Evolutionary conservation across 371 early-diverging fungal genomes (phyloP).

Genomic region (Basidiobolus meristosporus): DNA sequence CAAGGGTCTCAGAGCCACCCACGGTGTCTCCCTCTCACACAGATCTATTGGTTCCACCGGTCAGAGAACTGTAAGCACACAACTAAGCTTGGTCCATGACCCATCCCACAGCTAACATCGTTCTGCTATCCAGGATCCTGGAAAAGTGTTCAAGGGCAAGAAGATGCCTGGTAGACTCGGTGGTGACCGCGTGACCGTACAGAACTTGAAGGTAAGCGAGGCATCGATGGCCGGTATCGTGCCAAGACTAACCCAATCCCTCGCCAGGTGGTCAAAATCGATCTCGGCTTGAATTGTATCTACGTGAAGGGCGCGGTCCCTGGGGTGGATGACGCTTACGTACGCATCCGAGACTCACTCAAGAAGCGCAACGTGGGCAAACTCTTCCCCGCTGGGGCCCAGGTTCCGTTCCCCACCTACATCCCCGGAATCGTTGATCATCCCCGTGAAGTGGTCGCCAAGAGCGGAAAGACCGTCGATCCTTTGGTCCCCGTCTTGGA

Average conservation of each 20-base stretch:
- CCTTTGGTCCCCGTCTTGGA: too few species aligned
- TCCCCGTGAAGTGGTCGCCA: too few species aligned
- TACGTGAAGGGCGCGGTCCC: slow-evolving; percentile 87
- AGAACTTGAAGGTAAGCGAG: slow-evolving; percentile 43
- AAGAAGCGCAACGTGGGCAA: slow-evolving; percentile 34
- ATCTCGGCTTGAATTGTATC: slow-evolving; percentile 59
- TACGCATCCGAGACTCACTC: slow-evolving; percentile 74
- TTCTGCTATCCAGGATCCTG: slow-evolving; percentile 40
- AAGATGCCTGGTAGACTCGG: slow-evolving; percentile 97
- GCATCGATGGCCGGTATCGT: neutral
- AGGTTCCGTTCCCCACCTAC: neutral
- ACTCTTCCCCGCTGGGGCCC: neutral
- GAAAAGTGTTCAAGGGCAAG: slow-evolving; percentile 87
- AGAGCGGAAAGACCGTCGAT: too few species aligned
- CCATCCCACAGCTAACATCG: neutral
- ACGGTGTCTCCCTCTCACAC: slow-evolving; percentile 85
- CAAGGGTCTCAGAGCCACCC: slow-evolving; percentile 78
- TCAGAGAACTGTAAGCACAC: slow-evolving; percentile 42
- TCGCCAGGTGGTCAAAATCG: slow-evolving; percentile 80
- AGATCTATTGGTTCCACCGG: slow-evolving; percentile 91
- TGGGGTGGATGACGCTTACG: slow-evolving; percentile 66
- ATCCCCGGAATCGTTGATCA: too few species aligned
- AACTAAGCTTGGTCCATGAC: neutral
- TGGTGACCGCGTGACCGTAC: slow-evolving; percentile 59
- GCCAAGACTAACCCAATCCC: too few species aligned